phyloP scores from a whole-genome alignment of 352 stramenopile genomes.

The Thraustotheca clavata region DNA sequence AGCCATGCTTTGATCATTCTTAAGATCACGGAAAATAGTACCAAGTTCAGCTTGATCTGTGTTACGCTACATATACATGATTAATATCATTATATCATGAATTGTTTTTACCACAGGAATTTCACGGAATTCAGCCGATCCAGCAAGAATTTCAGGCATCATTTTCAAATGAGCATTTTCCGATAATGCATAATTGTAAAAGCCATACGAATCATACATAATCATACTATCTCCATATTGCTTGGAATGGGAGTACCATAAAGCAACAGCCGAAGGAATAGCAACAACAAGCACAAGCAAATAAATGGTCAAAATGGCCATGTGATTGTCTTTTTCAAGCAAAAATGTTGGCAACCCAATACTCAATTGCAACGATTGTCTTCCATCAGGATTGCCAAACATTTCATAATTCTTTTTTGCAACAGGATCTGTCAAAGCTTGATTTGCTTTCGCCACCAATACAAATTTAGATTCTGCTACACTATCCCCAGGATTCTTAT shows the following conservation, averaged over 20 bases:
- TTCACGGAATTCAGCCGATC: conserved; percentile 85
- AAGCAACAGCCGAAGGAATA: conserved; percentile 92
- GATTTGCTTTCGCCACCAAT: conserved; percentile 93
- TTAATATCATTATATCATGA: neutral
- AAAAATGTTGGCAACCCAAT: conserved; percentile 97
- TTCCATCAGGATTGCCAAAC: conserved; percentile 97
- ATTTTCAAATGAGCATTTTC: conserved; percentile 92
- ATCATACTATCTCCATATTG: conserved; percentile 99
- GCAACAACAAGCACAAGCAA: conserved; percentile 97
- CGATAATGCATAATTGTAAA: conserved; percentile 96
- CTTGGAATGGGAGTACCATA: conserved; percentile 96
- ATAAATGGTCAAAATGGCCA: conserved; percentile 97
- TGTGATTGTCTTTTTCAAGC: conserved; percentile 95
- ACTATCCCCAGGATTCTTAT: conserved; percentile 97
- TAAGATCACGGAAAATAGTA: conserved; percentile 65
- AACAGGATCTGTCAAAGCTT: conserved; percentile 93
- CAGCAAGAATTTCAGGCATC: conserved; percentile 91
- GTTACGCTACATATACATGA: conserved; percentile 24
- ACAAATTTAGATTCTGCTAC: conserved; percentile 98
- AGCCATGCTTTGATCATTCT: conserved; percentile 65
- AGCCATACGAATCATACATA: conserved; percentile 99
- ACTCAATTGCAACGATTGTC: conserved; percentile 92
- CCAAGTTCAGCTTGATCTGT: conserved; percentile 58
- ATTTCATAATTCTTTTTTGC: conserved; percentile 98
- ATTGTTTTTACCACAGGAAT: conserved; percentile 32